Percentiles rank a stretch among this genome's conserved stretches.
These are phyloP conservation scores for Rhizopogon sp. DNA, from an alignment of 768 basidiomycete species.

Conservation along the genomic window DNA sequence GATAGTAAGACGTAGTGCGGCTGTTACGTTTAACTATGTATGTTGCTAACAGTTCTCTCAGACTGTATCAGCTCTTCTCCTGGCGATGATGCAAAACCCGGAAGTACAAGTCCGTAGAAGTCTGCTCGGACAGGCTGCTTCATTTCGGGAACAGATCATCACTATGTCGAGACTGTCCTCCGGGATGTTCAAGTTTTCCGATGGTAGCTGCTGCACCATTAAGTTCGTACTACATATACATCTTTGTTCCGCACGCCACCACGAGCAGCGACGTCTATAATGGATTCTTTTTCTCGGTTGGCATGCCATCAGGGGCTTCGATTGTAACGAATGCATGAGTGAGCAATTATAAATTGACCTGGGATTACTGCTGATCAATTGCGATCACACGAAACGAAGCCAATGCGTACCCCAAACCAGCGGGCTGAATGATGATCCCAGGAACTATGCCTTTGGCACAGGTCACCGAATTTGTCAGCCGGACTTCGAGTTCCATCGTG, in stretches of 20 bases:
- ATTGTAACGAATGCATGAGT: conserved; percentile 19
- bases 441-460: conserved; percentile 29
- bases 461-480: conserved; percentile 27
- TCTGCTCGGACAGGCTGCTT: conserved; percentile 27
- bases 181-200: conserved; percentile 30
- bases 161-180: conserved; percentile 19
- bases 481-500: neutral
- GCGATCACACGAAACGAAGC: conserved; percentile 29
- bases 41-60: conserved; percentile 7
- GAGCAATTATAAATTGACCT: neutral
- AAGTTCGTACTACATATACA: neutral
- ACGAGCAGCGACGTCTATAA: conserved; percentile 36
- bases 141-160: conserved; percentile 23
- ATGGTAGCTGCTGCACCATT: conserved; percentile 31
- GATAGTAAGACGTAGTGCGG: conserved; percentile 14
- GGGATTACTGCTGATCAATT: neutral
- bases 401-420: conserved; percentile 23
- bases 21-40: neutral
- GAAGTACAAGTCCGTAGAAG: conserved; percentile 32
- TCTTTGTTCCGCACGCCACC: conserved; percentile 28
- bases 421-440: conserved; percentile 23
- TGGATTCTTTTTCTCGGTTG: neutral
- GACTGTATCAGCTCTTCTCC: conserved; percentile 27
- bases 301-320: conserved; percentile 17
- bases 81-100: conserved; percentile 33